Evolutionary conservation across 441 rosid genomes (phyloP), one percentile per base, ranked within the genome.

Genomic region (Populus tomentosa): DNA sequence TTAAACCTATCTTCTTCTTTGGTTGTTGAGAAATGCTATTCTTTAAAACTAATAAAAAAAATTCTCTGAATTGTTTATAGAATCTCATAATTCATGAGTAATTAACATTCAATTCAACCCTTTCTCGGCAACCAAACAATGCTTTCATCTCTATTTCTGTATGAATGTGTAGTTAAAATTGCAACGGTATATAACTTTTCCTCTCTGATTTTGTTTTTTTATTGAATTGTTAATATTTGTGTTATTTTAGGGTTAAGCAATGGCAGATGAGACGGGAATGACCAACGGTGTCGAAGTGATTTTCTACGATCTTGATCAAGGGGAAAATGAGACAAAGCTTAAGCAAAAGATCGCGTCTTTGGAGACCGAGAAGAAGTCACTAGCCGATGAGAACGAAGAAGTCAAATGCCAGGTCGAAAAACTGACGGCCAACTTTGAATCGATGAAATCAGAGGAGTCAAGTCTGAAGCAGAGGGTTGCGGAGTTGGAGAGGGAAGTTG

Each of bases 361-460:
- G 71, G 94, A 90, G 86, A 75, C 59, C 3, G 90, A 83, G 85
- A 92, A 90, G 70, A 72, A 59, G 63, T 86, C 82, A 10, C 75
- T 92, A 13, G 64, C 24, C 40, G 80, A 56, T 7, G 87, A 83
- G 79, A 92, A 88, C 72, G 77, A 70, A 2, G 86, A 84, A 28
- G 40, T 74, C 69, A 87, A 87, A 80, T 86, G 79, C 80, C 86
- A 68, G 79, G 26, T 86, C 6, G 38, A 33, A 82, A 75, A 72
- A 61, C 70, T 89, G 64, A 42, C 65, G 38, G 81, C 62, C 2
- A 89, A 89, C 79, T 68, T 88, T 3, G 85, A 86, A 36, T 84
- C 81, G 40, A 72, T 91, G 81, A 85, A 59, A 83, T 70, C 79
- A 6, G 84, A 70, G 1, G 87, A 81, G 70, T 85, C 56, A 14